Conservation (phyloP, 2,329 filamentous ascomycete genomes). For the Sporothrix curviconia region DNA sequence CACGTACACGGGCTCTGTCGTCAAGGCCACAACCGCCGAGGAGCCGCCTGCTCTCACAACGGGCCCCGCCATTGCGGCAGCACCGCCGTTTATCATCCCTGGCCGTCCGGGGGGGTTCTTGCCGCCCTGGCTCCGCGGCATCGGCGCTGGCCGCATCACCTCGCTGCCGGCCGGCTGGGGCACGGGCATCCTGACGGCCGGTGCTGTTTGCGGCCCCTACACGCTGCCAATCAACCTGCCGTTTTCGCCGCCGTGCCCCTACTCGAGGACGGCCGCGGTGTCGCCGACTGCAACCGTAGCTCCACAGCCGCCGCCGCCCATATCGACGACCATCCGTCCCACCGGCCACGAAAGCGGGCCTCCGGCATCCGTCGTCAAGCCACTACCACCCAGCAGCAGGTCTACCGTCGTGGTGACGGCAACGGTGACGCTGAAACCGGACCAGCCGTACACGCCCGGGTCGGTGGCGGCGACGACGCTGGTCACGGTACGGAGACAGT, state of each 20-base stretch:
- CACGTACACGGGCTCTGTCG: neutral
- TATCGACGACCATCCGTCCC: constrained; percentile 6
- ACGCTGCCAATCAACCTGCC: constrained; percentile 9
- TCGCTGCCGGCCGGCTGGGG: constrained; percentile 6
- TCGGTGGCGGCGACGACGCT: neutral
- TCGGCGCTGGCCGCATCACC: neutral
- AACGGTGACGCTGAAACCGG: neutral
- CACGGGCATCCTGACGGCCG: neutral
- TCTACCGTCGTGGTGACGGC: neutral
- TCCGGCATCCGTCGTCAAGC: neutral
- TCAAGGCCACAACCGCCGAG: neutral
- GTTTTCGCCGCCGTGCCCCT: constrained; percentile 10
- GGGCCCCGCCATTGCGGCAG: neutral
- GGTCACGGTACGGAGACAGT: too few species aligned
- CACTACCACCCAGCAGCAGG: neutral
- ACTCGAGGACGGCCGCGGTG: neutral
- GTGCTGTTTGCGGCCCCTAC: constrained; percentile 8
- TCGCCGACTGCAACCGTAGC: neutral
- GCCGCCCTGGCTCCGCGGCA: neutral
- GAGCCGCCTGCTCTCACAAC: neutral
- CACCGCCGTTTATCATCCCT: neutral
- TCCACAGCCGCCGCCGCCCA: neutral
- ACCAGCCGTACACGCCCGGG: neutral
- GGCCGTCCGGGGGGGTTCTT: neutral
- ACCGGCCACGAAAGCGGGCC: neutral